Evolutionary conservation across 352 stramenopile species (phyloP).

Genomic region (Pythium sukuiense): DNA sequence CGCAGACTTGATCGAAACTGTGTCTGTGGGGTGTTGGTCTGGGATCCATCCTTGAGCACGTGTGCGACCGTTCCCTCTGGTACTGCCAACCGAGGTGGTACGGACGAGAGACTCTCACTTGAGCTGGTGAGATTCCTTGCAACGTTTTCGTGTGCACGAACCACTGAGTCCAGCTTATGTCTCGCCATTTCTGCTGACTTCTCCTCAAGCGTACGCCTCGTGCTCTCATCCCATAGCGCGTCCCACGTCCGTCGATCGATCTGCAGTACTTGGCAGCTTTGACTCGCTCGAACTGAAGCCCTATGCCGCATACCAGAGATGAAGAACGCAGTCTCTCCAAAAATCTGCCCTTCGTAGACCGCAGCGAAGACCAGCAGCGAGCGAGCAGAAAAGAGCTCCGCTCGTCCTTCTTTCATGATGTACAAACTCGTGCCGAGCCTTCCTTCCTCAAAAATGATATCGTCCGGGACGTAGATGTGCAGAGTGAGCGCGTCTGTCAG

Average conservation of each 20-base stretch:
- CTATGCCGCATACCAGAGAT: conserved; percentile 35
- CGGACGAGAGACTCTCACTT: neutral
- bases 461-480: conserved; percentile 56
- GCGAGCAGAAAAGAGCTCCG: conserved; percentile 38
- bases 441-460: conserved; percentile 56
- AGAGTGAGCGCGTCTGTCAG: conserved; percentile 46
- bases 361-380: conserved; percentile 43
- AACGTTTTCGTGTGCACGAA: conserved; percentile 7
- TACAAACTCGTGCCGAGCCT: conserved; percentile 44
- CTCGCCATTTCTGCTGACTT: conserved; percentile 25
- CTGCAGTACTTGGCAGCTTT: conserved; percentile 60
- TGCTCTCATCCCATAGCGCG: conserved; percentile 40
- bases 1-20: conserved; percentile 14
- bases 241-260: conserved; percentile 48
- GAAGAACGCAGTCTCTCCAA: conserved; percentile 71
- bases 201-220: conserved; percentile 41
- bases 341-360: conserved; percentile 33
- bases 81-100: too few species aligned
- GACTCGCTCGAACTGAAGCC: conserved; percentile 41
- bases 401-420: conserved; percentile 52
- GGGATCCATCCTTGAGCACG: neutral
- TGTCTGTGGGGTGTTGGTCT: neutral
- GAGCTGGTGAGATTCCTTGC: conserved; percentile 11
- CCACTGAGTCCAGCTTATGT: neutral
- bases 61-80: neutral